phyloP scores from a whole-genome alignment of 306 rosid species.

The Dalbergia cochinchinensis region DNA sequence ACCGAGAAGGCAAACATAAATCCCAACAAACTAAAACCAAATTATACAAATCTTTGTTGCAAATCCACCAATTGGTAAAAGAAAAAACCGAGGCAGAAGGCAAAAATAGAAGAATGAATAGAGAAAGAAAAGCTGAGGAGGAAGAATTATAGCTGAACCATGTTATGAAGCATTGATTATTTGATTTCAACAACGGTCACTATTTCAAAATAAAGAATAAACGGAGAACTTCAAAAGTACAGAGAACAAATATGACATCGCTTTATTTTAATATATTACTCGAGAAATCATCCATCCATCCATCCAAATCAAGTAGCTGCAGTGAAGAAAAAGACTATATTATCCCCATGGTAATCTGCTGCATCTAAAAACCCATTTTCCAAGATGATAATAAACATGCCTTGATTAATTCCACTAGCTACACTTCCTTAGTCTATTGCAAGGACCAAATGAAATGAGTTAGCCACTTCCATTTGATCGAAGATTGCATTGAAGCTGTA shows the following conservation, averaged over 20 bases:
- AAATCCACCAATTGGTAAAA: not conserved
- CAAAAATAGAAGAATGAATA: not conserved
- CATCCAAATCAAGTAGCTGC: too few relatives aligned
- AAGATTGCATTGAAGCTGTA: constrained; percentile 31
- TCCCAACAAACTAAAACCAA: constrained; percentile 20
- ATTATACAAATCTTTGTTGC: constrained; percentile 20
- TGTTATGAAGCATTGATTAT: constrained; percentile 26
- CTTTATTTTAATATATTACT: not conserved
- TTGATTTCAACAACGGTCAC: constrained; percentile 40
- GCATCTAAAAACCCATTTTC: constrained; percentile 33
- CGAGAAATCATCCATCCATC: not conserved
- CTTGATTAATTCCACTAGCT: constrained; percentile 12
- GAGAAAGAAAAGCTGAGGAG: constrained; percentile 8
- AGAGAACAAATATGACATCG: constrained; percentile 26
- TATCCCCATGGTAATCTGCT: constrained; percentile 34
- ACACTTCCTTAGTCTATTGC: not conserved
- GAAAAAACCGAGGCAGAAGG: not conserved
- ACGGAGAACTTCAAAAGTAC: constrained; percentile 24
- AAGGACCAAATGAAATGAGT: not conserved
- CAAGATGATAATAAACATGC: constrained; percentile 26
- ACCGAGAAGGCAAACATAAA: constrained; percentile 30
- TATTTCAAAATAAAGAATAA: constrained; percentile 36
- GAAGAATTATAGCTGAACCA: constrained; percentile 32
- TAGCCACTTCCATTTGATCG: not conserved
- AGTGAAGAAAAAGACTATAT: constrained; percentile 28